Evolutionary conservation across 106 monocot species (phyloP).

Genomic region (Dendrobium nobile): DNA sequence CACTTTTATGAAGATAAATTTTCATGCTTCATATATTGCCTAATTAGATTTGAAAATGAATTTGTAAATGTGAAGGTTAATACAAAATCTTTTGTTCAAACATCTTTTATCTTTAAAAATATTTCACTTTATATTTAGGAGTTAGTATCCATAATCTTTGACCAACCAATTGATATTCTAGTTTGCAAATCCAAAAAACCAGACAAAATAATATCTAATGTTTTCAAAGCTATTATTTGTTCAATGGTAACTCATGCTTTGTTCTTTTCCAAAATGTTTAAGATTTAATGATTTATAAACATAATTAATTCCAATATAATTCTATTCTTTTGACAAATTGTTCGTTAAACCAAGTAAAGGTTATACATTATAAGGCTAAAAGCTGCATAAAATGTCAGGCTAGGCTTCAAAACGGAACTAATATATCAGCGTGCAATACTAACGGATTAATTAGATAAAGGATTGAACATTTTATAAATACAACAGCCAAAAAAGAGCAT

Average conservation of each 20-base stretch:
- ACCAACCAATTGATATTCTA: neutral
- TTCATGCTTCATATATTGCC: too few species aligned
- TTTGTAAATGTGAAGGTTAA: too few species aligned
- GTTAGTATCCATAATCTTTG: neutral
- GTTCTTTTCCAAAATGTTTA: neutral
- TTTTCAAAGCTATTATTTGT: neutral
- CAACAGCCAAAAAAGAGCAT: neutral
- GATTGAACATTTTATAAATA: neutral
- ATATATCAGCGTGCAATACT: neutral
- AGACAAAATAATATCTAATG: neutral
- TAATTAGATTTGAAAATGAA: too few species aligned
- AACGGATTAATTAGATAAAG: neutral
- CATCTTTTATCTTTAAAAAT: too few species aligned
- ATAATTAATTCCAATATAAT: neutral
- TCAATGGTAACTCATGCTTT: neutral
- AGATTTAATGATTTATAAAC: neutral
- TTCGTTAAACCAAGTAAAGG: neutral
- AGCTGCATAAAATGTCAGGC: neutral
- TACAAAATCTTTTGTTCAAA: too few species aligned
- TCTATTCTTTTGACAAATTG: too few species aligned
- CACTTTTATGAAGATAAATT: too few species aligned
- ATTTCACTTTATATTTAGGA: too few species aligned
- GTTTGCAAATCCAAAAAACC: neutral
- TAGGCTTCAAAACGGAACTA: neutral
- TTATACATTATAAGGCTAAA: neutral